Evolutionary conservation across 805 yeast species (phyloP).

Genomic region (Starmerella kuoi): DNA sequence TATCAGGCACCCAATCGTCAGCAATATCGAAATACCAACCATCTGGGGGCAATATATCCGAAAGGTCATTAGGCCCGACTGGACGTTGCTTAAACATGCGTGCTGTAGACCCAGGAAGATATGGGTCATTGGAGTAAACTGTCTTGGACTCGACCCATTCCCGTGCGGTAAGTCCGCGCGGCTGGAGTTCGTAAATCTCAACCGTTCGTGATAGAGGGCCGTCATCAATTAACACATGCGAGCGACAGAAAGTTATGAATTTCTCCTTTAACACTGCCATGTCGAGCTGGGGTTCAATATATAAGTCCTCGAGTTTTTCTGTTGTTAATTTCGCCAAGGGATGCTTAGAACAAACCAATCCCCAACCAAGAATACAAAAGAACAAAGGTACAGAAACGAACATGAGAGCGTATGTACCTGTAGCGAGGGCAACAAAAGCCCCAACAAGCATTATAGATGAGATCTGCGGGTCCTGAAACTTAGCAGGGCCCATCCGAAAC

Average conservation of each 20-base stretch:
- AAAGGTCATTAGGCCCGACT: slow-evolving; percentile 44
- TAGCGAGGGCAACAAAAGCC: slow-evolving; percentile 28
- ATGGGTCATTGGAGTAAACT: slow-evolving; percentile 43
- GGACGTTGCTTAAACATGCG: slow-evolving; percentile 47
- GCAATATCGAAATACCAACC: slow-evolving; percentile 61
- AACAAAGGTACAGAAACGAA: slow-evolving; percentile 47
- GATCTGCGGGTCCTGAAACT: slow-evolving; percentile 55
- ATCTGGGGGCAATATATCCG: slow-evolving; percentile 50
- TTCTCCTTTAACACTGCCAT: background rate
- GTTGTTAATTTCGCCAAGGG: slow-evolving; percentile 38
- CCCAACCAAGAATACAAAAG: slow-evolving; percentile 51
- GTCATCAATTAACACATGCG: slow-evolving; percentile 48
- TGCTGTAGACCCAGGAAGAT: slow-evolving; percentile 38
- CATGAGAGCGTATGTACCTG: slow-evolving; percentile 27
- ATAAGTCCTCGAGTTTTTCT: slow-evolving; percentile 21
- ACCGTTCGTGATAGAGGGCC: slow-evolving; percentile 52
- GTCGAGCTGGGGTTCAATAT: slow-evolving; percentile 16
- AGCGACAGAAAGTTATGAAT: slow-evolving; percentile 17
- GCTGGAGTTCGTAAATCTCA: slow-evolving; percentile 67
- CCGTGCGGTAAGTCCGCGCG: slow-evolving; percentile 46
- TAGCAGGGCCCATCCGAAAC: slow-evolving; percentile 49
- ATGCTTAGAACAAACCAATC: slow-evolving; percentile 40
- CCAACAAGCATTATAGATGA: slow-evolving; percentile 49
- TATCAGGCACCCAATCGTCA: slow-evolving; percentile 55
- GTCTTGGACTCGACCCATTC: slow-evolving; percentile 45